Conservation (phyloP, 345 rosid genomes). For the Lepidium africanum region DNA sequence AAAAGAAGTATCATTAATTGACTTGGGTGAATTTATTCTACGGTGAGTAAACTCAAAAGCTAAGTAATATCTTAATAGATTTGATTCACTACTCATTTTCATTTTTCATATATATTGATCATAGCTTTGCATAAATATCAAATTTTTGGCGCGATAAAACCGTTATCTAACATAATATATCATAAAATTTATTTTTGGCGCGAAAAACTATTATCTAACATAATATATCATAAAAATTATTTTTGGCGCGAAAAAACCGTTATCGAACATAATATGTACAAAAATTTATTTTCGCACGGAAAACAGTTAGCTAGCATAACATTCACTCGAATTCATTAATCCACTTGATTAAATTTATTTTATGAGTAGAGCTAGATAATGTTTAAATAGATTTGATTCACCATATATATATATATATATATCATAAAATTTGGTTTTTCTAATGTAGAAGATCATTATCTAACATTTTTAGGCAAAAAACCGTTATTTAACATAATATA, state of each 20-base stretch:
- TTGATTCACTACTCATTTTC: neutral
- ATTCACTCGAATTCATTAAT: too few relatives aligned
- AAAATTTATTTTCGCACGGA: too few relatives aligned
- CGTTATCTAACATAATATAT: neutral
- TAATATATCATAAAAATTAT: too few relatives aligned
- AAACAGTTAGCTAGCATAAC: too few relatives aligned
- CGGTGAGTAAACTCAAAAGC: neutral
- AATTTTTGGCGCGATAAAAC: too few relatives aligned
- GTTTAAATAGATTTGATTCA: neutral
- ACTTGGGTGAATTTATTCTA: neutral
- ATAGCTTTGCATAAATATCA: too few relatives aligned
- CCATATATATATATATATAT: neutral
- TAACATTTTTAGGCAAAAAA: neutral
- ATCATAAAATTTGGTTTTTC: neutral
- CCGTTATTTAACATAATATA: neutral
- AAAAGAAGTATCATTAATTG: neutral
- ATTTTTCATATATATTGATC: too few relatives aligned
- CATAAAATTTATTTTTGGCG: neutral
- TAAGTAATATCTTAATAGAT: neutral
- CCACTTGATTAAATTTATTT: too few relatives aligned
- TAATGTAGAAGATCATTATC: neutral
- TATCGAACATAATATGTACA: too few relatives aligned
- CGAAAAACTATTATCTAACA: too few relatives aligned
- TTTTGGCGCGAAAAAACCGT: too few relatives aligned
- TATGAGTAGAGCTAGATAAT: neutral